These are phyloP conservation scores for Gomphus bonarii DNA, from an alignment of 1,284 basidiomycete species.

Conservation along the genomic window DNA sequence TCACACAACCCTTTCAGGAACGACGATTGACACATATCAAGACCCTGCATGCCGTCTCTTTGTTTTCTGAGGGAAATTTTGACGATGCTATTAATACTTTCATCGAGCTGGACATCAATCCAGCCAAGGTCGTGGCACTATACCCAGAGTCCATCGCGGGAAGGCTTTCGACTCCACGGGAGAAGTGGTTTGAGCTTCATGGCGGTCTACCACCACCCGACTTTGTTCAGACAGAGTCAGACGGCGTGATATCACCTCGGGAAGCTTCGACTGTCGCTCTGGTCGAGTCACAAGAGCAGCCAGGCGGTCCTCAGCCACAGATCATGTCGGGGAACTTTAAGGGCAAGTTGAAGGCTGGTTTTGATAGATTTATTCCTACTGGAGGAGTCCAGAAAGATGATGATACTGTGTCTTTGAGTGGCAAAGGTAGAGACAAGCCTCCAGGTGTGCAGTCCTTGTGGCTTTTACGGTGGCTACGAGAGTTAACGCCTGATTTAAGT, in stretches of 20 bases:
- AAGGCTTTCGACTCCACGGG: constrained; percentile 54
- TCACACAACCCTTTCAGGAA: constrained; percentile 27
- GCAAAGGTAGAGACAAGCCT: constrained; percentile 28
- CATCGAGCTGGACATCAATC: constrained; percentile 82
- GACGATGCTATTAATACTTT: constrained; percentile 82
- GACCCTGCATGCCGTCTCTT: constrained; percentile 64
- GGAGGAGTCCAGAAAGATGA: constrained; percentile 38
- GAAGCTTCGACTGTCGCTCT: background rate
- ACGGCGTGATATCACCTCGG: background rate
- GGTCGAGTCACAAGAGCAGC: background rate
- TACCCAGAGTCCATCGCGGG: constrained; percentile 82
- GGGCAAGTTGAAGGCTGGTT: constrained; percentile 38
- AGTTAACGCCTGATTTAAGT: background rate
- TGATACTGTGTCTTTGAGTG: constrained; percentile 43
- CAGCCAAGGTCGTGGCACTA: constrained; percentile 86
- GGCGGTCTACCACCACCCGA: constrained; percentile 51
- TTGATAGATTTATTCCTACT: constrained; percentile 34
- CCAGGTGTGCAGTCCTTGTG: constrained; percentile 18
- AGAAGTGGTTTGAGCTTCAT: constrained; percentile 79
- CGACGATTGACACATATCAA: constrained; percentile 48
- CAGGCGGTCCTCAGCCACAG: background rate
- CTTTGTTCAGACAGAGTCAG: background rate
- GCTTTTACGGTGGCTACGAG: background rate
- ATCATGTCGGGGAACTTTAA: constrained; percentile 21
- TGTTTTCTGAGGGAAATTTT: constrained; percentile 61